phyloP scores from a whole-genome alignment of 805 yeast genomes.

The Lachancea waltii region DNA sequence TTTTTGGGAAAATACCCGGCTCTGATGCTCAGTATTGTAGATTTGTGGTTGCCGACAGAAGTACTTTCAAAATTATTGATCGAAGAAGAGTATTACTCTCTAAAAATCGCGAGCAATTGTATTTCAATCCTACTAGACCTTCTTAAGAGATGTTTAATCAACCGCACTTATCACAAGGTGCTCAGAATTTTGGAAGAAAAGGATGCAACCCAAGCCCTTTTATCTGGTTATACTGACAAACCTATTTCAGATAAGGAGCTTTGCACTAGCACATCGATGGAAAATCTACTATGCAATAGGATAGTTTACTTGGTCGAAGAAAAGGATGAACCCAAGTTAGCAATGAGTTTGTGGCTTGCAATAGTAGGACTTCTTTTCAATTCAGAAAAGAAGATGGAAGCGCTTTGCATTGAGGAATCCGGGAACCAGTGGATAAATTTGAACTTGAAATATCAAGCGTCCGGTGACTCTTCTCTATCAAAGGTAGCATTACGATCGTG shows the following conservation, averaged over 20 bases:
- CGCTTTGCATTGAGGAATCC: slow-evolving; percentile 6
- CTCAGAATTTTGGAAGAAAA: neutral
- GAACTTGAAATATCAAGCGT: slow-evolving; percentile 16
- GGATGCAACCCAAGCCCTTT: neutral
- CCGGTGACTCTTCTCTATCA: slow-evolving; percentile 9
- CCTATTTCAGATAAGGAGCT: no score
- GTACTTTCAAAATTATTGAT: slow-evolving; percentile 20
- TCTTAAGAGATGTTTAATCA: slow-evolving; percentile 19
- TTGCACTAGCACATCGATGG: no score
- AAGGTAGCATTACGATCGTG: slow-evolving; percentile 24
- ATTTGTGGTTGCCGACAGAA: slow-evolving; percentile 26
- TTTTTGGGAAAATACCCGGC: slow-evolving; percentile 21
- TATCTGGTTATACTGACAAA: no score
- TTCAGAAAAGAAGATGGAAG: slow-evolving; percentile 7
- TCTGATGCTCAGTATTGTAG: slow-evolving; percentile 17
- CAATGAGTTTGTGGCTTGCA: slow-evolving; percentile 29
- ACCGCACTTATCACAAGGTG: slow-evolving; percentile 2
- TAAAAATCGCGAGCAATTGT: slow-evolving; percentile 17
- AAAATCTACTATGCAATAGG: slow-evolving; percentile 13
- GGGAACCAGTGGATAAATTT: slow-evolving; percentile 19
- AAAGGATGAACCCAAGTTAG: slow-evolving; percentile 21
- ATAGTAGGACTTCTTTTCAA: slow-evolving; percentile 24
- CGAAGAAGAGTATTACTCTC: slow-evolving; percentile 16
- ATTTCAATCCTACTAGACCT: slow-evolving; percentile 21
- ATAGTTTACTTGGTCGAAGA: slow-evolving; percentile 13